Conservation (phyloP, 1,284 basidiomycete genomes). For the Fomitopsis pinicola region DNA sequence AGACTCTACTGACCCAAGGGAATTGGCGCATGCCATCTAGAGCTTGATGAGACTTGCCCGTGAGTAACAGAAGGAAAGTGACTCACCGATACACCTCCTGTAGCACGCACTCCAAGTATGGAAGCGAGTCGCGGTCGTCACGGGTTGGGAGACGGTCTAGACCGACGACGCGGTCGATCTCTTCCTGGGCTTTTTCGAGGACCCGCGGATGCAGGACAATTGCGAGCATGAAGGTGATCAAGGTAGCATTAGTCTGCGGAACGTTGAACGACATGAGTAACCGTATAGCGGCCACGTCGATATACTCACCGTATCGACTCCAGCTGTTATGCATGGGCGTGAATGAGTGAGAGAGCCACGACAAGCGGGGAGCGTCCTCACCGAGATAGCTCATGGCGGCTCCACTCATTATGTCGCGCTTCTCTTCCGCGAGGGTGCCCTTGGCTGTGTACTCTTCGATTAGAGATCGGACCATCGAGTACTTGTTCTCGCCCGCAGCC, state of each 20-base stretch:
- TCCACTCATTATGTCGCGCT: conserved; percentile 21
- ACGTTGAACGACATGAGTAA: background rate
- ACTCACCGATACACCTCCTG: conserved; percentile 43
- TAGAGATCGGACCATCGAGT: conserved; percentile 19
- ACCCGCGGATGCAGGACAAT: conserved; percentile 14
- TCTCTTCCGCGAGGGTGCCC: conserved; percentile 11
- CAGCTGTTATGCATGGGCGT: conserved; percentile 13
- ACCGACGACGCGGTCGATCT: conserved; percentile 16
- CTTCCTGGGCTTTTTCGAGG: conserved; percentile 12
- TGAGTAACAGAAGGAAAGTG: too few species aligned
- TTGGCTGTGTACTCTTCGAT: conserved; percentile 15
- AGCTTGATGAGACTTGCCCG: background rate
- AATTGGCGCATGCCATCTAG: conserved; percentile 11
- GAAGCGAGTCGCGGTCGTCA: conserved; percentile 12
- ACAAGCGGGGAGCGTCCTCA: conserved; percentile 1
- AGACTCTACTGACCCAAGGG: background rate
- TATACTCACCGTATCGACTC: conserved; percentile 19
- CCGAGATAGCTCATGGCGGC: conserved; percentile 22
- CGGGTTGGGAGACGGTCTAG: conserved; percentile 6
- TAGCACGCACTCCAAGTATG: conserved; percentile 39
- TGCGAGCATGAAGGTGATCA: conserved; percentile 9
- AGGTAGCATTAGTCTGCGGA: conserved; percentile 36
- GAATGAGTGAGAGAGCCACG: too few species aligned
- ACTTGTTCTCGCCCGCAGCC: conserved; percentile 17
- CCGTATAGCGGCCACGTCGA: background rate